Base-by-base conservation (phyloP, 352 stramenopile genomes). In the Globisporangium okanoganense region DNA sequence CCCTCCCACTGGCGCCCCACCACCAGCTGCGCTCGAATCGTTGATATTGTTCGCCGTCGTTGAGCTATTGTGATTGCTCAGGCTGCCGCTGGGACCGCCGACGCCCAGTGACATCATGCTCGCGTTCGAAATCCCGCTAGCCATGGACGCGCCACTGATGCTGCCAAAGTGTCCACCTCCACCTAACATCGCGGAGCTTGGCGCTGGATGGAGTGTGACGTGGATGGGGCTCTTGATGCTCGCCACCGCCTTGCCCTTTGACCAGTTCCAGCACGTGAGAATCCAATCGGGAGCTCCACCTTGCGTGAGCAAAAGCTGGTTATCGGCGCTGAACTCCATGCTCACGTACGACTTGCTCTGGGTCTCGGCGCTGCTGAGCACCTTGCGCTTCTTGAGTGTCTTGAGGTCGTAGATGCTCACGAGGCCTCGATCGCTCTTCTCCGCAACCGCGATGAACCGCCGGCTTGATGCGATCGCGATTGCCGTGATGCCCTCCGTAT, bases 231-330 rank as follows among this genome's bases (percentile, higher is more conserved):
- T 75, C 69, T 92, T 91, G 56, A 92, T 79, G 48, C 69, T 87
- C 25, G 83, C 85, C 1, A 95, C 72, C 0, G 89, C 72, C 61
- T 97, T 97, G 45, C 86, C 92, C 60, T 97, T 97, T 48, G 90
- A 85, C 90, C 90, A 97, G 66, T 96, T 94, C 91, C 91, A 98
- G 60, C 85, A 87, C 47, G 91, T 90, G 31, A 98, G 74, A 44
- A 86, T 92, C 88, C 87, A 96, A 69, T 96, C 85, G 5, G 87
- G 86, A 1, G 75, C 72, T 7, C 86, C 90, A 43, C 87, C 85
- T 54, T 97, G 87, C 2, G 91, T 90, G 6, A 98, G 65, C n/a
- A 98, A 70, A 16, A 97, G 67, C 72, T 97, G 83, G 20, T 92
- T 94, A 66, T 98, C 90, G 25, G 85, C 79, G 41, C 85, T 96